Base-by-base conservation (phyloP, 2,329 filamentous ascomycete genomes). In the Podosphaera aphanis region DNA sequence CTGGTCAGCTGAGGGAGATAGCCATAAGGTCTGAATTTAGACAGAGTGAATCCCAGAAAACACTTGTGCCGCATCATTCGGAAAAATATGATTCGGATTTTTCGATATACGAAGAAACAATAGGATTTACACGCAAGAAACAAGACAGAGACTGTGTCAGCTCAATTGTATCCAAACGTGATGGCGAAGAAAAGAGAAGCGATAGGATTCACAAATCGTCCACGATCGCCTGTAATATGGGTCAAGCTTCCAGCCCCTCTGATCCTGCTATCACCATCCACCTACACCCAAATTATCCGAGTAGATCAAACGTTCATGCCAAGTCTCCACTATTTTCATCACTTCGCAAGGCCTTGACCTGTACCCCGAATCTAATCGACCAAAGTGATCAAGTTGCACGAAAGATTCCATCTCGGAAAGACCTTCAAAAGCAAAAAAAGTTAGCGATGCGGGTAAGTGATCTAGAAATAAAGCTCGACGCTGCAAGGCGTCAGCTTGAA, bases 391-490 rank as follows among this genome's bases (percentile, higher is more conserved):
- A 42, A n/a, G 20, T 16, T n/a, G 23, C 13, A 23, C 21, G 23
- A 16, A 29, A 42, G 36, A 63, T 67, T 20, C 64, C 65, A 2
- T 73, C 70, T 2, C 70, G 68, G 53, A 70, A 67, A 51, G 73
- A 77, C 45, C 59, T 77, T 5, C 62, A 67, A 43, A 69, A 66
- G 52, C 70, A 76, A 52, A 63, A 67, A 48, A 74, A 71, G 49
- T 60, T 77, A 27, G 61, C 65, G 36, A 74, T 73, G 59, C 66
- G 70, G 45, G 72, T 77, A 25, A 74, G 70, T 51, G 67, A 76
- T 50, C 64, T 77, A 11, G 73, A 78, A 52, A 57, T 62, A 11
- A 74, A 76, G 55, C 64, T 77, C 25, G 62, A 69, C 15, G 63
- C 64, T 31, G 71, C 71, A 7, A 64, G 70, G 29, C 64, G 64